Evolutionary conservation across 768 basidiomycete species (phyloP), one percentile per base, ranked within the genome.

Genomic region (Sporobolomyces roseus): DNA sequence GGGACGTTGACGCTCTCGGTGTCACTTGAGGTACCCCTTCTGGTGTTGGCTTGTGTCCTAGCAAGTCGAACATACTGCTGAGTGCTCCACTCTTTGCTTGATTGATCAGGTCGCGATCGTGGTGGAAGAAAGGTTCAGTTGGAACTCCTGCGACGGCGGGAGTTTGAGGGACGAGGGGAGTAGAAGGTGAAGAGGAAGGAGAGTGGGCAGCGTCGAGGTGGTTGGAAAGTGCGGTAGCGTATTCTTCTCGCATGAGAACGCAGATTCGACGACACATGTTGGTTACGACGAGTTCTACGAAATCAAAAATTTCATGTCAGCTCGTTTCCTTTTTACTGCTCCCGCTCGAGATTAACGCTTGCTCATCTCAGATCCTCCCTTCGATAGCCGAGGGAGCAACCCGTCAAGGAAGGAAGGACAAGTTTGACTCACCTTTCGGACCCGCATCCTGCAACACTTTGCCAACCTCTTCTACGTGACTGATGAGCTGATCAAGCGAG

Each of bases 231-330:
- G 91, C 91, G 6, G 93, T 89, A 68, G 88, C 83, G 78, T 92
- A 93, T 77, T 99, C 96, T 79, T 99, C 96, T 56, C 92, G 85
- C 65, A 99, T 88, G 76, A 96, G 89, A 77, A 93, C 91, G 32
- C 97, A 81, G 29, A 97, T 87, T 76, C 91, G 91, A 45, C 93
- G 86, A 46, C 93, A 88, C 27, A 93, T 93, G 78, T 98, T 98
- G 29, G 92, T 92, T 41, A 96, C 88, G 51, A 92, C 89, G 76
- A 93, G 88, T 78, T 99, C 96, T 97, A 79, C 25, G n/a, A n/a
- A 7, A 50, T 29, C 5, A 4, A 16, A 8, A 25, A 7, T 46
- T 23, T 27, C 49, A 10, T 7, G 45, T 23, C 45, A 46, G 45
- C 23, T 46, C 45, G 12, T 41, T 41, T 17, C 10, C 17, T 9